A percentile compares a stretch with the other conserved stretches of the same genome.
Conservation (phyloP, 768 basidiomycete species). For the Lactarius trivialis region DNA sequence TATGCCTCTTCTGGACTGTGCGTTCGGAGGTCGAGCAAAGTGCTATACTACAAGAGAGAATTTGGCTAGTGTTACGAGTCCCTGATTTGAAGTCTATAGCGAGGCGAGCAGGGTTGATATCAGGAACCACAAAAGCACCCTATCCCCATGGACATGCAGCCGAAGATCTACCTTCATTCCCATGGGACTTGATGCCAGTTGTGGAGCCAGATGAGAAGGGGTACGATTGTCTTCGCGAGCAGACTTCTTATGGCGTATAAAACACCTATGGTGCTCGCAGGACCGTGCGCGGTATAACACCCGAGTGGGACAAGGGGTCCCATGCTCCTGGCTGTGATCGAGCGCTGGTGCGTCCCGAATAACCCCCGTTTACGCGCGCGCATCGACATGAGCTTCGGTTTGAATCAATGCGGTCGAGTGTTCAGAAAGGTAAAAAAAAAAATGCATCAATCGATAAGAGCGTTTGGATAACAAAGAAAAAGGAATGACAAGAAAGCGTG, state of each 20-base stretch:
- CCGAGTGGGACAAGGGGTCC: slow-evolving; percentile 8
- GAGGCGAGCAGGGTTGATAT: slow-evolving; percentile 2
- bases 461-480: not conserved
- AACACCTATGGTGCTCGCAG: not conserved
- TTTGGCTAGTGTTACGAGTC: not conserved
- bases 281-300: not conserved
- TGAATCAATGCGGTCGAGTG: not conserved
- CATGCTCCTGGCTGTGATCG: slow-evolving; percentile 9
- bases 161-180: slow-evolving; percentile 12
- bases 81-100: slow-evolving; percentile 8
- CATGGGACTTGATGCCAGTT: slow-evolving; percentile 2
- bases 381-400: not conserved
- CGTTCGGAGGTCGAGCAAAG: slow-evolving; percentile 2
- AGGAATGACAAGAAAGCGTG: too few species aligned
- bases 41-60: not conserved
- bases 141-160: slow-evolving; percentile 9
- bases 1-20: not conserved
- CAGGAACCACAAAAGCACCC: slow-evolving; percentile 8
- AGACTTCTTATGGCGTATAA: slow-evolving; percentile 4
- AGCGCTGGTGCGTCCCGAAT: slow-evolving; percentile 9
- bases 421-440: slow-evolving; percentile 11
- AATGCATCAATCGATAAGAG: slow-evolving; percentile 14
- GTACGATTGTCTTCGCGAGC: slow-evolving; percentile 4
- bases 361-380: slow-evolving; percentile 3
- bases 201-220: slow-evolving; percentile 11